These are phyloP conservation scores for Rhodotorula mucilaginosa DNA, from an alignment of 1,284 basidiomycete species.

Conservation along the genomic window DNA sequence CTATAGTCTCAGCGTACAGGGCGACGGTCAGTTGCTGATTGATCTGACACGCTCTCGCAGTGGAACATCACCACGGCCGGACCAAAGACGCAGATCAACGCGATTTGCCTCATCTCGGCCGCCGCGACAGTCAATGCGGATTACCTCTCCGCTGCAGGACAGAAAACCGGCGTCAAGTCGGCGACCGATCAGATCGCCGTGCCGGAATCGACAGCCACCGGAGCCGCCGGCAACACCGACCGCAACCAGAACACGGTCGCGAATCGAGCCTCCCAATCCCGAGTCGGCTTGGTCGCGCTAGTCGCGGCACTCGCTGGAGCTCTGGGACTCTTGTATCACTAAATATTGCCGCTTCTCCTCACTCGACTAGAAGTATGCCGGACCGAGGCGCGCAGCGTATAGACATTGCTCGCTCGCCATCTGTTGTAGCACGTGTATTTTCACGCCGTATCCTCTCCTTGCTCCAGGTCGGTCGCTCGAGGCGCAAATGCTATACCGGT, in stretches of 20 bases:
- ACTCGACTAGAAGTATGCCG: too few species aligned
- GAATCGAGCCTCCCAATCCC: neutral
- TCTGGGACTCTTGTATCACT: too few species aligned
- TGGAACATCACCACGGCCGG: slow-evolving; percentile 37
- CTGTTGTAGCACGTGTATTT: too few species aligned
- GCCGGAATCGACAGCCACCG: slow-evolving; percentile 5
- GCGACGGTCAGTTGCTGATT: neutral
- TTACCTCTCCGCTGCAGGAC: slow-evolving; percentile 3
- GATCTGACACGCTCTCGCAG: neutral
- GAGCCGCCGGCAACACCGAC: slow-evolving; percentile 1
- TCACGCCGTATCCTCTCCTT: too few species aligned
- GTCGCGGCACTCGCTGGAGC: neutral
- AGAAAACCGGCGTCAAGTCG: neutral
- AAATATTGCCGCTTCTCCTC: too few species aligned
- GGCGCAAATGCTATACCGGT: too few species aligned
- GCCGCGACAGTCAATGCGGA: slow-evolving; percentile 29
- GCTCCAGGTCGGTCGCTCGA: too few species aligned
- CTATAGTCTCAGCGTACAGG: neutral
- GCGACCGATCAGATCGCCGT: slow-evolving; percentile 12
- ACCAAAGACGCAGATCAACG: slow-evolving; percentile 34
- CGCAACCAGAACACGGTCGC: neutral
- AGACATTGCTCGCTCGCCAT: too few species aligned
- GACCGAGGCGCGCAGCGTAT: too few species aligned
- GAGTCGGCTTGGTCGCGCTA: neutral
- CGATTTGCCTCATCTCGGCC: slow-evolving; percentile 26